Evolutionary conservation across 495 filamentous ascomycete species (phyloP), one percentile per base, ranked within the genome.

Genomic region (Penicillium soppii): DNA sequence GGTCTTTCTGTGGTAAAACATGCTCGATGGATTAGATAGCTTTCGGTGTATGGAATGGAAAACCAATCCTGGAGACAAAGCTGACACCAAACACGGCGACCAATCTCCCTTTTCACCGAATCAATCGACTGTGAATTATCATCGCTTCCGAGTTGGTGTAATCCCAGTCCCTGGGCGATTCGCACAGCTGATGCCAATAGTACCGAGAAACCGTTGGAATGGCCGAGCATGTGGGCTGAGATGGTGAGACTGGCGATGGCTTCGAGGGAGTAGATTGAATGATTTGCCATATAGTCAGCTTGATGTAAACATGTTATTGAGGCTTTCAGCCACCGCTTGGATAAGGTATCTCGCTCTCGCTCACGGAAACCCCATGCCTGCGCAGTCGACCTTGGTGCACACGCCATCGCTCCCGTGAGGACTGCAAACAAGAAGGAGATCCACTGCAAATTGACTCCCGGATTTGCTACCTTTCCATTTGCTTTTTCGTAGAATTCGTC

Each of bases 41-140:
- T 66, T 43, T 74, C 70, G 2, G 65, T 63, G 23, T 71, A 75
- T 4, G 71, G 69, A n/a, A 73, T 68, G 7, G 67, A 72, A 30
- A 77, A 72, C 72, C 69, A 77, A 44, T 77, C 73, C 35, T 75
- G 73, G 27, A 65, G 68, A 36, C 59, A 65, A 5, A 77, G 57
- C 39, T 72, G 64, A 29, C 53, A 65, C 73, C 72, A 77, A 1
- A 69, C 41, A 1, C 72, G 57, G 21, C 69, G 62, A 15, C 71
- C 68, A 10, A 70, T 60, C 40, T 76, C 73, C n/a, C n/a, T n/a
- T n/a, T n/a, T n/a, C n/a, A n/a, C n/a, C n/a, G n/a, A n/a, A n/a
- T n/a, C n/a, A n/a, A n/a, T n/a, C n/a, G n/a, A n/a, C n/a, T n/a
- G n/a, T n/a, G n/a, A n/a, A n/a, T n/a, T n/a, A n/a, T n/a, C n/a